These are phyloP conservation scores for Plasmopara muralis DNA, from an alignment of 352 stramenopile species.

Conservation along the genomic window DNA sequence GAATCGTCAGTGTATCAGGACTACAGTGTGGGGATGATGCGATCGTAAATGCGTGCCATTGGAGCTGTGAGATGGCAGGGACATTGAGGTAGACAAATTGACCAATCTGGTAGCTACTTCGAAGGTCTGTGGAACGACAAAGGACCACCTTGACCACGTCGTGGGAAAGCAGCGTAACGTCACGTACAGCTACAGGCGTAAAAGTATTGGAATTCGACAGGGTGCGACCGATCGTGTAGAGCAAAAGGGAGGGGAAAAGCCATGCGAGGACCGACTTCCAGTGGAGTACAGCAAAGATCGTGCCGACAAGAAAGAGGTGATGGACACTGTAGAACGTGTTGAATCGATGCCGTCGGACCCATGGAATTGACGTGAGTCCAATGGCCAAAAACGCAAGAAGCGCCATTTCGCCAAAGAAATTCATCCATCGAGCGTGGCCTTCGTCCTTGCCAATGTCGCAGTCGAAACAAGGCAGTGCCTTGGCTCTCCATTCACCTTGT, in stretches of 20 bases:
- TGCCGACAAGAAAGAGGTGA: slow-evolving; percentile 40
- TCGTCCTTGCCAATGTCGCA: slow-evolving; percentile 24
- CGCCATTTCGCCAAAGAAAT: slow-evolving; percentile 40
- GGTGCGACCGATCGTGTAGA: slow-evolving; percentile 34
- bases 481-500: slow-evolving; percentile 15
- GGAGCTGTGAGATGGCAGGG: slow-evolving; percentile 33
- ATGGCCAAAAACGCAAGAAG: slow-evolving; percentile 37
- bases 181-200: slow-evolving; percentile 22
- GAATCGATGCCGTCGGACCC: slow-evolving; percentile 35
- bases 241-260: slow-evolving; percentile 29
- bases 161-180: slow-evolving; percentile 22
- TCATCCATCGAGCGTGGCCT: slow-evolving; percentile 36
- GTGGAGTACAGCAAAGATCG: slow-evolving; percentile 40
- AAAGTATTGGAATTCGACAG: slow-evolving; percentile 31
- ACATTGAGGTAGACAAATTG: slow-evolving; percentile 48
- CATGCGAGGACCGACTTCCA: slow-evolving; percentile 30
- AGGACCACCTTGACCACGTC: slow-evolving; percentile 37
- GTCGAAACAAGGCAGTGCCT: slow-evolving; percentile 38
- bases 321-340: slow-evolving; percentile 40
- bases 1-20: slow-evolving; percentile 33
- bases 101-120: slow-evolving; percentile 24
- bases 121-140: slow-evolving; percentile 8
- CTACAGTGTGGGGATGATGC: slow-evolving; percentile 30
- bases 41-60: slow-evolving; percentile 51
- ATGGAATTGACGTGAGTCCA: slow-evolving; percentile 32